Evolutionary conservation across 331 rosid species (phyloP).

Genomic region (Malus hybrid): DNA sequence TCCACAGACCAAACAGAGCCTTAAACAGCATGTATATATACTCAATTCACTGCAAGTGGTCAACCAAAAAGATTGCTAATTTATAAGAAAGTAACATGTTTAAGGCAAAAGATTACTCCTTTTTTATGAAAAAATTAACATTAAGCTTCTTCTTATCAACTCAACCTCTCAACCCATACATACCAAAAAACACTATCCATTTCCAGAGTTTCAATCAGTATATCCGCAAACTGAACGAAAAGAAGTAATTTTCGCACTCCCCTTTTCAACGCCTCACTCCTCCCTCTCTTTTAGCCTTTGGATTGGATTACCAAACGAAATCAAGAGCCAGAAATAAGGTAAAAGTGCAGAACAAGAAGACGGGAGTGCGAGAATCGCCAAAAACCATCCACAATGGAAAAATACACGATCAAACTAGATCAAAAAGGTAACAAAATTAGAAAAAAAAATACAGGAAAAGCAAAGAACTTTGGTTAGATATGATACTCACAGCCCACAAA

Average conservation of each 20-base stretch:
- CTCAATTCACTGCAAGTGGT: background rate
- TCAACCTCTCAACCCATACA: background rate
- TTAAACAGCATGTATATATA: background rate
- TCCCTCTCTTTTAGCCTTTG: too few relatives aligned
- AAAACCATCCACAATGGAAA: background rate
- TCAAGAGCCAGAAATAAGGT: too few relatives aligned
- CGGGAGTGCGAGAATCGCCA: too few relatives aligned
- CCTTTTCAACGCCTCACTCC: too few relatives aligned
- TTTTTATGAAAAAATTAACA: background rate
- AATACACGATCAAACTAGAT: background rate
- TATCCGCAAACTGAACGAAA: background rate
- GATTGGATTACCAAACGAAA: too few relatives aligned
- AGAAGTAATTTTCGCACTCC: background rate
- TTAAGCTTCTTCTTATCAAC: background rate
- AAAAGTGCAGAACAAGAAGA: too few relatives aligned
- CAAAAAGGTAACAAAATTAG: background rate
- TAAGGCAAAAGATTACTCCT: background rate
- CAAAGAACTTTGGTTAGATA: too few relatives aligned
- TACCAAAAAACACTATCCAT: background rate
- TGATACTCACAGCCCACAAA: slow-evolving; percentile 64
- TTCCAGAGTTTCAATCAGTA: background rate
- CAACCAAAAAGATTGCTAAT: background rate
- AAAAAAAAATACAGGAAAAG: too few relatives aligned
- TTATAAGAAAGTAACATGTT: background rate
- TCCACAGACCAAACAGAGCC: background rate